Evolutionary conservation across 495 filamentous ascomycete species (phyloP).

Genomic region (Letharia columbiana): DNA sequence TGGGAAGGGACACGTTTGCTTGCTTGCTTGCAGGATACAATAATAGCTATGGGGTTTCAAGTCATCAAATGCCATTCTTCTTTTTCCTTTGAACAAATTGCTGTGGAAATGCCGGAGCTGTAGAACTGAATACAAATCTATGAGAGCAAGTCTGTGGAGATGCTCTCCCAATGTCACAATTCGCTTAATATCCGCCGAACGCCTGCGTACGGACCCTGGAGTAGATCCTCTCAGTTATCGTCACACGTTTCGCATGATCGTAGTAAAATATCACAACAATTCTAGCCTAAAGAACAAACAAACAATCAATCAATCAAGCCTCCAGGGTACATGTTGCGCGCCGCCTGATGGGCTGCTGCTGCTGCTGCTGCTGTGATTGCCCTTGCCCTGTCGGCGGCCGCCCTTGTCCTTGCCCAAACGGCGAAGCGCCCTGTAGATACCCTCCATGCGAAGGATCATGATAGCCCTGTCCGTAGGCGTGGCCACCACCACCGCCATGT

Average conservation of each 20-base stretch:
- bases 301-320: not conserved
- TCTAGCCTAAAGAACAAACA: not conserved
- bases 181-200: not conserved
- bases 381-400: not conserved
- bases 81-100: too few species aligned
- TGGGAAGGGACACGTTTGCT: too few species aligned
- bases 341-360: not conserved
- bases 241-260: not conserved
- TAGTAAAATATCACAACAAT: not conserved
- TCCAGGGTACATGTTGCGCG: not conserved
- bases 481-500: slow-evolving; percentile 9
- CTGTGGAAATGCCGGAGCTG: not conserved
- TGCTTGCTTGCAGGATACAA: too few species aligned
- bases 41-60: not conserved
- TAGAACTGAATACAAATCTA: not conserved
- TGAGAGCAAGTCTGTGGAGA: not conserved
- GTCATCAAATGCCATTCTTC: not conserved
- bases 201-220: not conserved
- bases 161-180: not conserved
- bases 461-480: slow-evolving; percentile 18
- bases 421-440: not conserved
- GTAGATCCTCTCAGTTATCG: not conserved
- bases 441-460: slow-evolving; percentile 6
- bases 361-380: not conserved
- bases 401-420: not conserved